Percentiles rank a stretch among this genome's conserved stretches.
phyloP scores from a whole-genome alignment of 495 filamentous ascomycete species.

The Collariella sp. region DNA sequence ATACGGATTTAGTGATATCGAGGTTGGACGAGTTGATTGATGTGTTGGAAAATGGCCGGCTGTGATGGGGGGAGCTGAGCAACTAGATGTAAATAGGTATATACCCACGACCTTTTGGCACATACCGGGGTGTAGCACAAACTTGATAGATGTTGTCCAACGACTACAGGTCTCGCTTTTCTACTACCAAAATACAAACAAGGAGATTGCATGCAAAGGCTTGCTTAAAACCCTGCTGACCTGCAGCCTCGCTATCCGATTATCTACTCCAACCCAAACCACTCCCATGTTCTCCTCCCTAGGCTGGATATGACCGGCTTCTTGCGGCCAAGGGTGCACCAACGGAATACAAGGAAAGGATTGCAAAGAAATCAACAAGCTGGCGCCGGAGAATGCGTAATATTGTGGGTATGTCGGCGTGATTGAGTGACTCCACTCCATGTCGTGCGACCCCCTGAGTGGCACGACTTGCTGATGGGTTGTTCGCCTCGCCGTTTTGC shows the following conservation, averaged over 20 bases:
- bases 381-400: constrained; percentile 7
- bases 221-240: background rate
- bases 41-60: constrained; percentile 60
- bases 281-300: background rate
- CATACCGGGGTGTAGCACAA: constrained; percentile 1
- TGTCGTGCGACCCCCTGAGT: too few species aligned
- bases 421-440: too few species aligned
- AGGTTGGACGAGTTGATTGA: constrained; percentile 63
- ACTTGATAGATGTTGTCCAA: background rate
- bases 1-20: constrained; percentile 64
- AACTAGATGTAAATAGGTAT: background rate
- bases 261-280: background rate
- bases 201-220: background rate
- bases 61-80: constrained; percentile 24
- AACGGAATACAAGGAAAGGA: background rate
- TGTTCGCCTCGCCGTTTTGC: too few species aligned
- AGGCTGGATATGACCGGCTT: background rate
- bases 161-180: too few species aligned
- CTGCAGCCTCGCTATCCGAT: constrained; percentile 3
- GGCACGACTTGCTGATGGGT: too few species aligned
- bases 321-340: background rate
- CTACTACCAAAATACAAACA: background rate
- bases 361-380: constrained; percentile 21
- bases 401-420: too few species aligned
- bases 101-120: background rate